Evolutionary conservation across 2,329 filamentous ascomycete genomes (phyloP).

Genomic region (Monilinia laxa): DNA sequence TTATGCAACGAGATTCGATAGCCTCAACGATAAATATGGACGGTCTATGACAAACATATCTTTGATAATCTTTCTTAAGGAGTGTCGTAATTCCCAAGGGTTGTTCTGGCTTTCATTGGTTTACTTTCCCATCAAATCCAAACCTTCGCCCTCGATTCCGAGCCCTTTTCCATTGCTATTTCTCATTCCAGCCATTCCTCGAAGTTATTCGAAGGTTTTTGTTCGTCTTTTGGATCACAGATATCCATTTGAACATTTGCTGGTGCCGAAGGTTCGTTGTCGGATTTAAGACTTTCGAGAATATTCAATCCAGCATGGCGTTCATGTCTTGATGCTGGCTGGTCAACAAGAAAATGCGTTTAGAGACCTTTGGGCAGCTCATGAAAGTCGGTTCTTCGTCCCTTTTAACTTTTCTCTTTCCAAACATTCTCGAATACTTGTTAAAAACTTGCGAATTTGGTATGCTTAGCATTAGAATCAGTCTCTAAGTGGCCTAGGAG

Average conservation of each 20-base stretch:
- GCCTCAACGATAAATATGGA: not conserved
- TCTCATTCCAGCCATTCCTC: conserved; percentile 21
- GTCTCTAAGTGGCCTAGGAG: not conserved
- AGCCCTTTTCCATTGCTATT: conserved; percentile 29
- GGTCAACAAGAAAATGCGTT: conserved; percentile 5
- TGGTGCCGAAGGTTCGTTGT: conserved; percentile 17
- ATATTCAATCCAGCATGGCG: not conserved
- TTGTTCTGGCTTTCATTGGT: not conserved
- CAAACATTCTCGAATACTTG: not conserved
- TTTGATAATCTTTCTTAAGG: not conserved
- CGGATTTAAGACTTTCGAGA: conserved; percentile 17
- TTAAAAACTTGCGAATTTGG: not conserved
- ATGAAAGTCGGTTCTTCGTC: too few relatives aligned
- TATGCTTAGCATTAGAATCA: not conserved
- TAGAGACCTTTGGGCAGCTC: too few relatives aligned
- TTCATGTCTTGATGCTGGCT: not conserved
- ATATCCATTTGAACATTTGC: conserved; percentile 27
- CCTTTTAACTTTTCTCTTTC: not conserved
- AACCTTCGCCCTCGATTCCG: conserved; percentile 27
- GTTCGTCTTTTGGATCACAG: not conserved
- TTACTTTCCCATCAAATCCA: not conserved
- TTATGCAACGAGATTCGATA: not conserved
- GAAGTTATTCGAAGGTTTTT: conserved; percentile 21
- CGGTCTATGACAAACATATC: not conserved
- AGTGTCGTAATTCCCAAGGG: not conserved